These are phyloP conservation scores for Phytophthora litchii DNA, from an alignment of 352 stramenopile species.

Conservation along the genomic window DNA sequence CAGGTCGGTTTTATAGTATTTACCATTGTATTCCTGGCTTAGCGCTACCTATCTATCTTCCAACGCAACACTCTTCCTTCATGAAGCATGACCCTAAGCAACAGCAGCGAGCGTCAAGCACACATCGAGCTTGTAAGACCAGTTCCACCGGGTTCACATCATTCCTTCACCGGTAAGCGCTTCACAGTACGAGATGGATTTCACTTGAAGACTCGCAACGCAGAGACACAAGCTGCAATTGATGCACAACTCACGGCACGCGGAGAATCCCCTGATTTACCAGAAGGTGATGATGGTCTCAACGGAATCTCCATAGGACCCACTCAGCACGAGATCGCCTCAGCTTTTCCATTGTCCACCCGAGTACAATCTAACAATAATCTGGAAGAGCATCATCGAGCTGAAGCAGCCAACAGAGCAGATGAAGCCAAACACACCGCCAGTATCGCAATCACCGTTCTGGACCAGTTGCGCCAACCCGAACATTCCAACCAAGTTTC, in stretches of 20 bases:
- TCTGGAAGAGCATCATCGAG: constrained; percentile 8
- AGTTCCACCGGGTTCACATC: background rate
- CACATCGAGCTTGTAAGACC: background rate
- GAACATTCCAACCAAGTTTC: constrained; percentile 10
- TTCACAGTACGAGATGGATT: constrained; percentile 78
- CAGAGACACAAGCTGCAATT: constrained; percentile 48
- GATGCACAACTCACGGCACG: constrained; percentile 38
- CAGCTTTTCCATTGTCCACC: background rate
- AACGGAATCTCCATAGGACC: constrained; percentile 7
- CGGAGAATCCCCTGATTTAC: constrained; percentile 1
- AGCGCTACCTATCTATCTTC: too few species aligned
- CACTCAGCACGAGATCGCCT: constrained; percentile 10
- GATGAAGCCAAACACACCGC: background rate
- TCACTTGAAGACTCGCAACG: constrained; percentile 65
- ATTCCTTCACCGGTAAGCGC: constrained; percentile 32
- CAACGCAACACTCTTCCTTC: too few species aligned
- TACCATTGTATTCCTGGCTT: too few species aligned
- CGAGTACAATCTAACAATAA: constrained; percentile 11
- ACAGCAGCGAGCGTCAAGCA: background rate
- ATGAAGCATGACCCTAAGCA: constrained; percentile 14
- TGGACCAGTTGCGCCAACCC: constrained; percentile 23
- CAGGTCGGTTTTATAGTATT: too few species aligned
- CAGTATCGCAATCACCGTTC: constrained; percentile 8
- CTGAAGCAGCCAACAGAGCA: constrained; percentile 2
- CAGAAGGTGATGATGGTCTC: constrained; percentile 5